Conservation (phyloP, 164 flowering plant species). For the Vitis rupestris region DNA sequence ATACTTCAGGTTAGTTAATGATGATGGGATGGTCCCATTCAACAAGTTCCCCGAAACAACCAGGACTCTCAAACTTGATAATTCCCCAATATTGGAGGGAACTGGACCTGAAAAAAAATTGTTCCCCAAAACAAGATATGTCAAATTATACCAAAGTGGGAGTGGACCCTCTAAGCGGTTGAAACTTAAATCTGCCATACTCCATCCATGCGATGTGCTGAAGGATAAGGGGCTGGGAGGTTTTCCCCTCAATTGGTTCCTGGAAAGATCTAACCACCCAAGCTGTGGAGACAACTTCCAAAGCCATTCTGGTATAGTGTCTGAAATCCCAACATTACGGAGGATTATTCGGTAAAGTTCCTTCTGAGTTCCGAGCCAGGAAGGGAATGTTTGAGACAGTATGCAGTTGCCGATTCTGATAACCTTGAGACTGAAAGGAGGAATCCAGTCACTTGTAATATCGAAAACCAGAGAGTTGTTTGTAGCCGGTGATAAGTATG, state of each 20-base stretch:
- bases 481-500: not conserved
- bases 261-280: conserved; percentile 6
- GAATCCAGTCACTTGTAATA: conserved; percentile 20
- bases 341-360: conserved; percentile 3
- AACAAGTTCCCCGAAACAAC: conserved; percentile 19
- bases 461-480: conserved; percentile 11
- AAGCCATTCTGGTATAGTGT: conserved; percentile 22
- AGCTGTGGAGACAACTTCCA: conserved; percentile 8
- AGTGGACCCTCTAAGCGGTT: conserved; percentile 19
- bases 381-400: conserved; percentile 19
- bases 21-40: conserved; percentile 27
- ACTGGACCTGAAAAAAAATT: conserved; percentile 23
- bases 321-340: conserved; percentile 17
- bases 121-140: not conserved
- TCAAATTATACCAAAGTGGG: conserved; percentile 10
- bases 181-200: conserved; percentile 14
- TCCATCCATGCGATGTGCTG: not conserved
- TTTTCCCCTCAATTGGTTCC: conserved; percentile 21
- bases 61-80: conserved; percentile 3
- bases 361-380: conserved; percentile 31
- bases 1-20: not conserved
- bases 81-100: conserved; percentile 10
- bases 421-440: conserved; percentile 20
- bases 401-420: conserved; percentile 8
- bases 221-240: conserved; percentile 4